Base-by-base conservation (phyloP, 352 stramenopile genomes). In the Phytophthora capsici region DNA sequence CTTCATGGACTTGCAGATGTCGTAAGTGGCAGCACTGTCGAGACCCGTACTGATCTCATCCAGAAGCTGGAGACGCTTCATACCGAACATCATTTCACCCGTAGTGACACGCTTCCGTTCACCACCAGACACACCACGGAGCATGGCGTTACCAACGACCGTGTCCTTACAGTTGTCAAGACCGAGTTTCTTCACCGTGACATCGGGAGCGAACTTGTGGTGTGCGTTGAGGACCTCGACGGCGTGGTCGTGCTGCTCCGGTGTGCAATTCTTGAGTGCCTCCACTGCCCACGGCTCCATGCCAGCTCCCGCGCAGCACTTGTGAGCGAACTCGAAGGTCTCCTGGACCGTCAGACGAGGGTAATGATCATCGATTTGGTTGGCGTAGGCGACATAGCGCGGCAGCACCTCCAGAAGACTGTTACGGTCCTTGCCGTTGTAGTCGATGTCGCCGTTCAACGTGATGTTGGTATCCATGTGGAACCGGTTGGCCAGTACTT, bases 1-100 rank as follows among this genome's bases (percentile, higher is more conserved):
- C 30, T 76, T 81, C 6, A 97, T 57, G 5, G 88, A 74, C 44
- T 93, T 87, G 52, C 90, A 84, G 53, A 99, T 98, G 49, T 98
- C 90, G 61, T 57, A 71, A 0, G 63, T 71, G 10, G 65, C 59
- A n/a, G 65, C 65, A 49, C 65, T 73, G 32, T 73, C 59, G 41
- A 91, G 75, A 6, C 82, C 82, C 6, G 82, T 91, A 45, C 74
- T 89, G 71, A 91, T 88, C 61, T 90, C 75, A 66, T 98, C 91
- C 19, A 97, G 75, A 0, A 48, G 22, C 34, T 59, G 48, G 25
- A 66, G 41, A 49, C 57, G 41, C 40, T 59, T 66, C 48, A 53
- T 49, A 45, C 38, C 48, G 13, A 66, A 52, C 20, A 53, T 41
- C 57, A 66, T 66, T 49, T 66, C 57, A 17, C 46, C 57, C 9